Percentiles rank a stretch among this genome's conserved stretches.
Conservation (phyloP, 495 filamentous ascomycete genomes). For the Neurospora sp. region DNA sequence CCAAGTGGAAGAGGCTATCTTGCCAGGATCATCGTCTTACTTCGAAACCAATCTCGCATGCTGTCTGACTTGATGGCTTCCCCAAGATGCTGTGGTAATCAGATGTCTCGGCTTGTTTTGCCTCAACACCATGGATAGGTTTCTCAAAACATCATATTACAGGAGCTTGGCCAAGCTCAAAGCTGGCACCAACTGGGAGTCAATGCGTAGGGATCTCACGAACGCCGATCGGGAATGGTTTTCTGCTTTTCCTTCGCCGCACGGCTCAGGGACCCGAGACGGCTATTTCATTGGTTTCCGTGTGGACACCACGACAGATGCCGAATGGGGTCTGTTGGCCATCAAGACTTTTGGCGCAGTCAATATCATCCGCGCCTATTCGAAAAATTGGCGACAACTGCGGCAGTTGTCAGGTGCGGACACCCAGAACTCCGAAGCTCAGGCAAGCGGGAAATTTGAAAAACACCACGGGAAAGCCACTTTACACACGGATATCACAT, state of each 20-base stretch:
- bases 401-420: background rate
- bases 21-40: background rate
- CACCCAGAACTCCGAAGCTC: background rate
- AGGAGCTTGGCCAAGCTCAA: background rate
- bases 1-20: background rate
- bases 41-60: background rate
- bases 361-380: background rate
- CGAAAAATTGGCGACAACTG: background rate
- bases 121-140: background rate
- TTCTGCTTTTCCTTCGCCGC: background rate
- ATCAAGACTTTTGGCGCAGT: background rate
- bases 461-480: background rate
- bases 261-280: background rate
- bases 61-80: background rate
- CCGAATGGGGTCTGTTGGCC: background rate
- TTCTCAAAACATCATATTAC: background rate
- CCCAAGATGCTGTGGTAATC: background rate
- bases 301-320: background rate
- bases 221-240: background rate
- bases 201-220: background rate
- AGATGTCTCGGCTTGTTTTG: background rate
- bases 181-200: background rate
- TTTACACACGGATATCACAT: background rate
- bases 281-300: background rate
- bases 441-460: background rate